Evolutionary conservation across 1,284 basidiomycete genomes (phyloP), one percentile per base, ranked within the genome.

Genomic region (Porogramme epimiltina): DNA sequence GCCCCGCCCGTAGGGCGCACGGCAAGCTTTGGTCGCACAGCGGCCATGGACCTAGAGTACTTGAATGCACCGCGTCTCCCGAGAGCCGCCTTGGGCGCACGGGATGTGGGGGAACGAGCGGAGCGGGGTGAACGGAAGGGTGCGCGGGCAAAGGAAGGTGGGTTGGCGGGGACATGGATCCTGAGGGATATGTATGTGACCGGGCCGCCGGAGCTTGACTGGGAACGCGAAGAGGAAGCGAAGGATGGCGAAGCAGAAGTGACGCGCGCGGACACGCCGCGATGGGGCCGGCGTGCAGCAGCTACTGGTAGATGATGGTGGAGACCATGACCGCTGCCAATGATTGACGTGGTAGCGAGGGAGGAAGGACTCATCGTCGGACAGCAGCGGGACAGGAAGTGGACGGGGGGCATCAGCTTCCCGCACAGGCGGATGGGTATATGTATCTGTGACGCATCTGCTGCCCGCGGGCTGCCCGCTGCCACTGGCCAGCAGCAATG

Each of bases 21-120:
- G 54, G 59, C 57, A 55, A 65, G 58, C 58, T 59, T 61, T 56
- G 66, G 63, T 62, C 67, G 67, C 67, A 62, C 67, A 60, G 67
- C 67, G 66, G 63, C 64, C 63, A 67, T 63, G 47, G 63, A 62
- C 52, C 60, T 54, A 43, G 63, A 65, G 49, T 63, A 60, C 55
- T 66, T 58, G 51, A 63, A 62, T 50, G 62, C 49, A 39, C 54
- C 54, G 47, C 54, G 60, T 54, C 59, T 60, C 52, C 64, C 60
- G 46, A 44, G 43, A 46, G 55, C 51, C 52, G 63, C 60, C 64
- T 62, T 65, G 46, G 47, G 54, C 53, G 47, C 55, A 50, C 48
- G 44, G 44, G 42, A 44, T 31, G 28, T 31, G 34, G 34, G 34
- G 16, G 42, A 45, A 49, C 24, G 46, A 36, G 52, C 49, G 48